Evolutionary conservation across 2,329 filamentous ascomycete species (phyloP).

Genomic region (Apiospora hydei): DNA sequence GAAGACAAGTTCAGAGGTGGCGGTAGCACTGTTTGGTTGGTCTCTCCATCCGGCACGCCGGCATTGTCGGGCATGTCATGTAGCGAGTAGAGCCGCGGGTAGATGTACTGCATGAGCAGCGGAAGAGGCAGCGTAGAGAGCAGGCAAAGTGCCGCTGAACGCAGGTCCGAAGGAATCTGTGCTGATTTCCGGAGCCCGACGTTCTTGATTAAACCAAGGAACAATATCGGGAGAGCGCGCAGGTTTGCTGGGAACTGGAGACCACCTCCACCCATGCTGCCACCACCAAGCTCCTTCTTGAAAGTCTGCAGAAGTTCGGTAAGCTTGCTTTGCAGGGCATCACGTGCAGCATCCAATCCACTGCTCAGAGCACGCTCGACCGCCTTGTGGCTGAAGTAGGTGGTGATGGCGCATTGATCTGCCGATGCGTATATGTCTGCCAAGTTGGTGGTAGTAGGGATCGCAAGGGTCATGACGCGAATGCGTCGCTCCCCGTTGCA

Average conservation of each 20-base stretch:
- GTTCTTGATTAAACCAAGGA: conserved; percentile 95
- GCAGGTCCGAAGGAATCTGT: conserved; percentile 91
- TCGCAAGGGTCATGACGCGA: conserved; percentile 88
- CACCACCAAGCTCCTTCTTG: conserved; percentile 94
- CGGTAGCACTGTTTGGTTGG: conserved; percentile 88
- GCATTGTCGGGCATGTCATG: conserved; percentile 97
- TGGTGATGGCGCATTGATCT: conserved; percentile 90
- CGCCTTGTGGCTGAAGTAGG: conserved; percentile 97
- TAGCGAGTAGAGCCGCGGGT: conserved; percentile 82
- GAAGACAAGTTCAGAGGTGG: conserved; percentile 87
- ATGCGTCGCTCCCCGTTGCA: conserved; percentile 97
- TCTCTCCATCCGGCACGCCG: conserved; percentile 83
- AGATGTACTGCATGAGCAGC: conserved; percentile 92
- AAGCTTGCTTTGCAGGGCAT: conserved; percentile 89
- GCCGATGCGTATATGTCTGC: conserved; percentile 94
- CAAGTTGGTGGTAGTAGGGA: conserved; percentile 90
- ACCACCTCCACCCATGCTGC: conserved; percentile 89
- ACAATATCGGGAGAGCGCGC: conserved; percentile 85
- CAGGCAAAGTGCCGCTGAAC: conserved; percentile 89
- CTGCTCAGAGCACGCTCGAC: conserved; percentile 88
- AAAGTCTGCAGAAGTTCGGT: conserved; percentile 94
- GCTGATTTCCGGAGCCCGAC: conserved; percentile 91
- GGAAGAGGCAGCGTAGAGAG: conserved; percentile 93
- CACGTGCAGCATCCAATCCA: conserved; percentile 88
- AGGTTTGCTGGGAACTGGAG: conserved; percentile 95